Evolutionary conservation across 1,284 basidiomycete genomes (phyloP).

Genomic region (Boletus calvinii): DNA sequence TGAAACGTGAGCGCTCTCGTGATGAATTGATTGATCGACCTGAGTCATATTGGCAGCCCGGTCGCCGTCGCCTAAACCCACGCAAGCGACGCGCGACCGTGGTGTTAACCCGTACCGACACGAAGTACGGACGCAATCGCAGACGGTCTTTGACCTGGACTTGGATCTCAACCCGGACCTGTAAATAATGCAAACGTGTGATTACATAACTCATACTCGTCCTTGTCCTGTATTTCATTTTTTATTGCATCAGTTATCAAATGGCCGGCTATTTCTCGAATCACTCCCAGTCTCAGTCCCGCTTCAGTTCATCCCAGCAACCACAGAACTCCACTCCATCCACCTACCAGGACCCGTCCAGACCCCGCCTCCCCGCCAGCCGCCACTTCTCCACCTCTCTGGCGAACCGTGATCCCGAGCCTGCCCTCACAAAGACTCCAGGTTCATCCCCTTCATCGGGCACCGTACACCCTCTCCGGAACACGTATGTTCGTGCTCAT

Average conservation of each 20-base stretch:
- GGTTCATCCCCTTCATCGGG: constrained; percentile 19
- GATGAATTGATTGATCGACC: constrained; percentile 9
- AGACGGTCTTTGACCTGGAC: constrained; percentile 68
- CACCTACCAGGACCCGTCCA: constrained; percentile 28
- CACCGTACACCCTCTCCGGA: constrained; percentile 68
- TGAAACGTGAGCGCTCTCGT: constrained; percentile 53
- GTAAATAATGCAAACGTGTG: constrained; percentile 35
- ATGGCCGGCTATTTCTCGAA: constrained; percentile 75
- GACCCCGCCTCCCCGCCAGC: constrained; percentile 53
- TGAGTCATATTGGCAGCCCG: constrained; percentile 32
- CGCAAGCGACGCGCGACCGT: constrained; percentile 45
- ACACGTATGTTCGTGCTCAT: constrained; percentile 69
- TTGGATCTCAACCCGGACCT: constrained; percentile 78
- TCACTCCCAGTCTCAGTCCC: constrained; percentile 70
- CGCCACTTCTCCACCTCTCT: constrained; percentile 77
- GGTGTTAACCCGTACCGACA: constrained; percentile 68
- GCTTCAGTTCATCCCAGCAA: constrained; percentile 51
- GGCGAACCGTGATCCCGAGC: constrained; percentile 35
- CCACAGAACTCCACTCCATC: constrained; percentile 40
- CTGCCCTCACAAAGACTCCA: constrained; percentile 22
- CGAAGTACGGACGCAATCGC: constrained; percentile 57
- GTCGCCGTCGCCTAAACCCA: constrained; percentile 54
- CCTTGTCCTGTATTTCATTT: neutral
- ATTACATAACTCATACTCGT: constrained; percentile 29
- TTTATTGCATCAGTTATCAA: constrained; percentile 33